These are phyloP conservation scores for Podila epicladia DNA, from an alignment of 192 early-diverging fungal species.

Conservation along the genomic window DNA sequence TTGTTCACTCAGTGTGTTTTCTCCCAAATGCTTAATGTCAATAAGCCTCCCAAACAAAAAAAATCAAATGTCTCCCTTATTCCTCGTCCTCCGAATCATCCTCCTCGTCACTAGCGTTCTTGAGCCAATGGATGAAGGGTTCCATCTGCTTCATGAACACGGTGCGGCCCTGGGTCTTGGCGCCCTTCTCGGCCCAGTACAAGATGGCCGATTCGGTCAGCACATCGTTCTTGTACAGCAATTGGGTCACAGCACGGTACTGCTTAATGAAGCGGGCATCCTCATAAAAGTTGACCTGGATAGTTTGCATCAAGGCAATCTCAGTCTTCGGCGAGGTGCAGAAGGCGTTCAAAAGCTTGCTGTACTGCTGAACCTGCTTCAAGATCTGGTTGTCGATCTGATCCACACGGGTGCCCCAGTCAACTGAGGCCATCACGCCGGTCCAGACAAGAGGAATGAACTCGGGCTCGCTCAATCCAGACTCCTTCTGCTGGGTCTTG, in stretches of 20 bases:
- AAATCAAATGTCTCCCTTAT: neutral
- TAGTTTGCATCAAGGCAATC: constrained; percentile 83
- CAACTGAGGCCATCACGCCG: constrained; percentile 79
- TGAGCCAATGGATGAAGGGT: constrained; percentile 85
- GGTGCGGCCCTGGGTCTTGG: constrained; percentile 86
- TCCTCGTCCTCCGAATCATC: constrained; percentile 73
- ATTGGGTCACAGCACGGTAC: constrained; percentile 83
- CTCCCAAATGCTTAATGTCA: no score
- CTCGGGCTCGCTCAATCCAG: constrained; percentile 81
- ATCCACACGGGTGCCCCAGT: constrained; percentile 83
- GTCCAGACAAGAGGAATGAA: constrained; percentile 85
- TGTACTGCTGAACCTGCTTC: constrained; percentile 74
- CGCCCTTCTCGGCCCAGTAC: constrained; percentile 95
- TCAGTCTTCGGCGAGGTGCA: constrained; percentile 85
- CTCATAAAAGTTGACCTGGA: constrained; percentile 89
- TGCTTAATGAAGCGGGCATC: constrained; percentile 89
- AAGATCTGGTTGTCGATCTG: constrained; percentile 82
- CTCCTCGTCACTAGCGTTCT: constrained; percentile 76
- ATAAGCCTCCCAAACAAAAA: no score
- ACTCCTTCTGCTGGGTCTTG: constrained; percentile 72
- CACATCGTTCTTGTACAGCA: constrained; percentile 91
- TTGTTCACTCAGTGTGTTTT: no score
- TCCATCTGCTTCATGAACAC: constrained; percentile 95
- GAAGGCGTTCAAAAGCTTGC: constrained; percentile 79
- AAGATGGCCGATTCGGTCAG: constrained; percentile 91